Conservation (phyloP, 2,329 filamentous ascomycete genomes). For the Mariannaea sp. region DNA sequence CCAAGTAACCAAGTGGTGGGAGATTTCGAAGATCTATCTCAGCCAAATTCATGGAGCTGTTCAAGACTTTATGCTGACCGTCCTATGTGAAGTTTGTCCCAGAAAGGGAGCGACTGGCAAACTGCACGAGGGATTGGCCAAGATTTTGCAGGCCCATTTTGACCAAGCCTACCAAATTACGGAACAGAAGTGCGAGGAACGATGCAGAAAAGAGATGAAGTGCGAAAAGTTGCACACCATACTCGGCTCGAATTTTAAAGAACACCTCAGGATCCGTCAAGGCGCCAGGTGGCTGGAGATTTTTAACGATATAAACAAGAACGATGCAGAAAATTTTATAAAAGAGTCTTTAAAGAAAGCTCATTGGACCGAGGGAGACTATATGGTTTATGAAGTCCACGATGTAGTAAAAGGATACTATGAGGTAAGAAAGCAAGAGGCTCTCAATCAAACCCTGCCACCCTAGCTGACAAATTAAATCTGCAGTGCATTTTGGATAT, state of each 20-base stretch:
- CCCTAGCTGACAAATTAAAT: background rate
- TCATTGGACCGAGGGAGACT: constrained; percentile 27
- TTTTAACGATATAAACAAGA: no score
- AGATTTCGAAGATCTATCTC: constrained; percentile 36
- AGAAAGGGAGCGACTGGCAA: constrained; percentile 4
- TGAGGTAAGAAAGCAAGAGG: constrained; percentile 32
- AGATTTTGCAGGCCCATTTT: constrained; percentile 12
- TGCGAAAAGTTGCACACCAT: no score
- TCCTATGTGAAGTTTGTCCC: constrained; percentile 29
- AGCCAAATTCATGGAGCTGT: constrained; percentile 23
- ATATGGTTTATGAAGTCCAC: constrained; percentile 43
- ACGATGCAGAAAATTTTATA: background rate
- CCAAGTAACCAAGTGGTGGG: constrained; percentile 42
- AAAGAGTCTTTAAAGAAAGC: background rate
- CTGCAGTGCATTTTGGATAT: constrained; percentile 36
- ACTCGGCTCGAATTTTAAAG: no score
- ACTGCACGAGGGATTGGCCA: constrained; percentile 24
- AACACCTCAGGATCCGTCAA: no score
- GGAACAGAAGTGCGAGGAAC: constrained; percentile 5
- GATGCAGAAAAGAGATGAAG: background rate
- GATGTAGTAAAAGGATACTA: constrained; percentile 46
- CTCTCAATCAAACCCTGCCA: fast-evolving
- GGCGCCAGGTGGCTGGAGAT: no score
- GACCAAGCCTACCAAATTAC: background rate
- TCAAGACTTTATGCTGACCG: constrained; percentile 16